Conservation (phyloP, 2,329 filamentous ascomycete species). For the Parastagonospora nodorum region DNA sequence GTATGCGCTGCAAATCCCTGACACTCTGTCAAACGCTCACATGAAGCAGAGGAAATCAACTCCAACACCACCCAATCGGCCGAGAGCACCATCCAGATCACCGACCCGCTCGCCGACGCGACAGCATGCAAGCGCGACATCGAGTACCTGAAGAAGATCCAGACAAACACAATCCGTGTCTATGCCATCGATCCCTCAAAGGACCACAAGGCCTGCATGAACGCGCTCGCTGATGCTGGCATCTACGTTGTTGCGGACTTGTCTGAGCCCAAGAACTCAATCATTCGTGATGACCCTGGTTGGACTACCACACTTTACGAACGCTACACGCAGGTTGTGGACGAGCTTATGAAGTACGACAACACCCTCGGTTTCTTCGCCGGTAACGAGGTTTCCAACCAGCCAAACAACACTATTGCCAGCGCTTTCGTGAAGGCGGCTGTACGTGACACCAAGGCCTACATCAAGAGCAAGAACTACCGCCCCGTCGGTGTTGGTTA, state of each 20-base stretch:
- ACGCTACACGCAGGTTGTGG: conserved; percentile 84
- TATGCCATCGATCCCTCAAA: conserved; percentile 84
- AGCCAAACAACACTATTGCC: conserved; percentile 82
- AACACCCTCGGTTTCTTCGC: conserved; percentile 98
- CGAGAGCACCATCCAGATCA: conserved; percentile 61
- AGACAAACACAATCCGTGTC: conserved; percentile 92
- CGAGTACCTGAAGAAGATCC: conserved; percentile 75
- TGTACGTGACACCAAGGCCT: conserved; percentile 92
- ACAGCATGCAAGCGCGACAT: conserved; percentile 81
- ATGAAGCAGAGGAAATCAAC: conserved; percentile 61
- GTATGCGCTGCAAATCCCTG: conserved; percentile 29
- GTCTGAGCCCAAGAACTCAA: conserved; percentile 78
- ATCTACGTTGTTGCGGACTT: conserved; percentile 85
- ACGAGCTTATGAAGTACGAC: conserved; percentile 78
- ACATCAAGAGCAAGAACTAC: conserved; percentile 82
- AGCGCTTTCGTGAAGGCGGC: conserved; percentile 97
- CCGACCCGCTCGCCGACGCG: conserved; percentile 79
- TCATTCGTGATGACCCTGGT: conserved; percentile 77
- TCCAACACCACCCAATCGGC: conserved; percentile 59
- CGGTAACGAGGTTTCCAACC: conserved; percentile 95
- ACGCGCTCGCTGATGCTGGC: conserved; percentile 76
- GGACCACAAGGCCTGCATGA: conserved; percentile 86
- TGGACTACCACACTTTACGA: conserved; percentile 81
- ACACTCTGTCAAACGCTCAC: conserved; percentile 10
- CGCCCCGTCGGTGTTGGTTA: conserved; percentile 89